Conservation (phyloP, 2,329 filamentous ascomycete genomes). For the Saccharata proteae region DNA sequence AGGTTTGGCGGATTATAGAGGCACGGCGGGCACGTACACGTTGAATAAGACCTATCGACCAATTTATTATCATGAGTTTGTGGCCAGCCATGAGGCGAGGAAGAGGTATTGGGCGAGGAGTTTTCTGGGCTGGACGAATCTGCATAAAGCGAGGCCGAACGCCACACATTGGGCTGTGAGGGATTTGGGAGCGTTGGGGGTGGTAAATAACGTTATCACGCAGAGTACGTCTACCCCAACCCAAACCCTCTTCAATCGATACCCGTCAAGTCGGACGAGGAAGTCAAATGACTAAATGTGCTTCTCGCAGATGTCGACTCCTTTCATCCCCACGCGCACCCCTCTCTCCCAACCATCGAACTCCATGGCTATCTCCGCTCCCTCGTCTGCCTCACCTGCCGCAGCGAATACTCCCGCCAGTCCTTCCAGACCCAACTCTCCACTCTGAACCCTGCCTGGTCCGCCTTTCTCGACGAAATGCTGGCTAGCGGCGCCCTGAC, state of each 20-base stretch:
- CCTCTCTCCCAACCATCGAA: slow-evolving; percentile 62
- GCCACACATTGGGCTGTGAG: slow-evolving; percentile 64
- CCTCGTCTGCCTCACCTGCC: slow-evolving; percentile 70
- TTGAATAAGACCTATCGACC: slow-evolving; percentile 83
- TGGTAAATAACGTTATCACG: slow-evolving; percentile 69
- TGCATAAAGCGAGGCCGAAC: slow-evolving; percentile 72
- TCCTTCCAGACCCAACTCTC: slow-evolving; percentile 67
- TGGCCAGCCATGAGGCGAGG: slow-evolving; percentile 65
- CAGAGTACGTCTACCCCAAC: slow-evolving; percentile 45
- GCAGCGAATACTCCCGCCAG: slow-evolving; percentile 55
- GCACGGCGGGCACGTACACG: slow-evolving; percentile 80
- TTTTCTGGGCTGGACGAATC: slow-evolving; percentile 81
- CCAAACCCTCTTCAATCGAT: not conserved
- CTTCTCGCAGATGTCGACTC: slow-evolving; percentile 65
- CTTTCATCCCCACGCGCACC: slow-evolving; percentile 72
- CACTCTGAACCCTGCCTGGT: slow-evolving; percentile 76
- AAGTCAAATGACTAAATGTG: not conserved
- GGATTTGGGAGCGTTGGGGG: slow-evolving; percentile 57
- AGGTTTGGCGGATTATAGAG: slow-evolving; percentile 85
- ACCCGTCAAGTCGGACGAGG: too few relatives aligned
- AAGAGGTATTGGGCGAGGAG: slow-evolving; percentile 94
- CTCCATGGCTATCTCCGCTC: slow-evolving; percentile 83
- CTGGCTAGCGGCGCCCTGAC: slow-evolving; percentile 62
- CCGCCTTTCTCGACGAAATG: slow-evolving; percentile 59
- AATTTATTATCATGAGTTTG: slow-evolving; percentile 88